phyloP scores from a whole-genome alignment of 2,329 filamentous ascomycete genomes.

The Sporothrix inflata region DNA sequence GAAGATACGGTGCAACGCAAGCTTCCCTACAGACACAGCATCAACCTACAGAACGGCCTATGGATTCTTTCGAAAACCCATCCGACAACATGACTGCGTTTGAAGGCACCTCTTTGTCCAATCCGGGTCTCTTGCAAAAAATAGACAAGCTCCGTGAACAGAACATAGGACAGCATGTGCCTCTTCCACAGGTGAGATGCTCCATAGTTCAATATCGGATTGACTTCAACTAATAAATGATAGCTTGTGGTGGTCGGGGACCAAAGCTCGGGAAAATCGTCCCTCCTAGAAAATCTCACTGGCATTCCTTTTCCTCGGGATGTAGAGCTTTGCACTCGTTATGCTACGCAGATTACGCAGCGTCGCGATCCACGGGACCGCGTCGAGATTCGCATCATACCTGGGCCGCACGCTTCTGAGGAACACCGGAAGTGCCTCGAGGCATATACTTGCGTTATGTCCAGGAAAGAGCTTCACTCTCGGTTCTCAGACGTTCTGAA shows the following conservation, averaged over 20 bases:
- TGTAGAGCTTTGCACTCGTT: background rate
- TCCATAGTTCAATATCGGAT: background rate
- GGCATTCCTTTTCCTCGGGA: background rate
- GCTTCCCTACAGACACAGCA: background rate
- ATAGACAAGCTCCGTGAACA: background rate
- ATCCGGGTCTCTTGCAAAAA: background rate
- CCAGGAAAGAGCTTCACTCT: background rate
- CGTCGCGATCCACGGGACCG: background rate
- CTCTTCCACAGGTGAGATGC: background rate
- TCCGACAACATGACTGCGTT: background rate
- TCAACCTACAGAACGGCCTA: background rate
- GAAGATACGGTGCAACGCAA: background rate
- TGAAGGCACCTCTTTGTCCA: background rate
- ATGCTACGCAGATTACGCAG: background rate
- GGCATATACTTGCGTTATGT: background rate
- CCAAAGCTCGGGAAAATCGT: conserved; percentile 1
- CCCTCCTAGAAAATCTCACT: background rate
- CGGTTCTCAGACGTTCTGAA: background rate
- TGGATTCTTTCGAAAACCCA: background rate
- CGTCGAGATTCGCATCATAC: background rate
- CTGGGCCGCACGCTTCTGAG: background rate
- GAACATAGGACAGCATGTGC: background rate
- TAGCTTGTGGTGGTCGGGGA: background rate
- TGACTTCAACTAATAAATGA: background rate
- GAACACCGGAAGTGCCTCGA: background rate